Base-by-base conservation (phyloP, 2,329 filamentous ascomycete species). In the Cladorrhinum sp. region DNA sequence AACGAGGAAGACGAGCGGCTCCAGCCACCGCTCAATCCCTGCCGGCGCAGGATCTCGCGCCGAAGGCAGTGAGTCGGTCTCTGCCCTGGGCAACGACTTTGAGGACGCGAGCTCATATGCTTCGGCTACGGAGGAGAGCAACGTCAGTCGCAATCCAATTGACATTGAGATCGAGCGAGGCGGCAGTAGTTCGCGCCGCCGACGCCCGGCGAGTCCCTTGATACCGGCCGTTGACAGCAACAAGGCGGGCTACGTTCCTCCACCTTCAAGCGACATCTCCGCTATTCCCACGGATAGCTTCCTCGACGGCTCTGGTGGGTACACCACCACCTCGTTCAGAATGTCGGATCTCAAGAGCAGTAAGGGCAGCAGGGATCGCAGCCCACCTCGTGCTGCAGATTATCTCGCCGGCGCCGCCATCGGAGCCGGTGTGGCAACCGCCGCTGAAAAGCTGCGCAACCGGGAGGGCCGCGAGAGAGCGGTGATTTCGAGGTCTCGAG, bases 231-330 rank as follows among this genome's bases (percentile, higher is more conserved):
- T 72, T 75, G 86, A 76, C 75, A 82, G 72, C 81, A 88, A 76
- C 69, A 74, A 74, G 20, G 83, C 77, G 71, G 85, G 74, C 57
- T 92, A 89, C 72, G 77, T 87, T 54, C 82, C 85, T 33, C 81
- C 85, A 12, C 86, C 85, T 66, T 80, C 86, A 55, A 97, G 94
- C 2, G 94, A 97, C 70, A 91, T 98, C 55, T 98, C 94, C 79
- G 74, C 90, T 81, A 86, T 86, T 56, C 83, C 83, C 12, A 80
- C 80, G 18, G 82, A 86, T 70, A 86, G 83, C 70, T 86, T 86
- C 62, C 75, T 86, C 7, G 84, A 86, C 67, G 83, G 82, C n/a
- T 81, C 82, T 4, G 82, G 80, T 1, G 77, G 76, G 3, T 46
- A 46, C 42, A 46, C 42, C 42, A 73, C 74, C 21, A 77, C 72